phyloP scores from a whole-genome alignment of 2,329 filamentous ascomycete species.

The Colletotrichum spaethianum region DNA sequence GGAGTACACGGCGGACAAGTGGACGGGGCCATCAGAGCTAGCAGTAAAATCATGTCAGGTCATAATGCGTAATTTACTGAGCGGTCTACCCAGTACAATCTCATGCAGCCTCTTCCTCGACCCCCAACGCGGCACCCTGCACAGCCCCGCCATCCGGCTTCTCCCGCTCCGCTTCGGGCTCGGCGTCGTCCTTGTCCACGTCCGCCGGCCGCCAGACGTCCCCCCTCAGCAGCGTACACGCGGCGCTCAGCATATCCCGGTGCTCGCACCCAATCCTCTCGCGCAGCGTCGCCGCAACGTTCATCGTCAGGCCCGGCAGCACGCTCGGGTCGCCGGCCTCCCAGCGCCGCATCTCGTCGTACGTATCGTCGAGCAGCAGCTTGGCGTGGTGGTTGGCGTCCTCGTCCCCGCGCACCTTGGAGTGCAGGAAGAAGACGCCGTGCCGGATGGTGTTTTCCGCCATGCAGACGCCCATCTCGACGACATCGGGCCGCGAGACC shows the following conservation, averaged over 20 bases:
- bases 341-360: constrained; percentile 39
- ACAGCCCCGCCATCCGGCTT: constrained; percentile 9
- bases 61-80: constrained; percentile 26
- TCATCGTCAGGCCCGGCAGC: constrained; percentile 41
- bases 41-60: neutral
- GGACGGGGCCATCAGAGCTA: neutral
- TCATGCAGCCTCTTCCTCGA: neutral
- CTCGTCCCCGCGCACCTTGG: constrained; percentile 24
- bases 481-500: constrained; percentile 18
- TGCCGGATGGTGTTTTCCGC: constrained; percentile 40
- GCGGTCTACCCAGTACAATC: neutral
- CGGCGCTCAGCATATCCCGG: constrained; percentile 21
- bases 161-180: constrained; percentile 6
- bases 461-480: constrained; percentile 39
- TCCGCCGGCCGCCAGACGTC: constrained; percentile 25
- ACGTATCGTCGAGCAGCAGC: constrained; percentile 36
- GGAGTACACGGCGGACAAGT: neutral
- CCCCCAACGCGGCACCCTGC: neutral
- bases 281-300: constrained; percentile 16
- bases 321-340: constrained; percentile 35
- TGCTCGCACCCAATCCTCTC: constrained; percentile 30
- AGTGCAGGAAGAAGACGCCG: constrained; percentile 39
- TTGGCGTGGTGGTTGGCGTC: constrained; percentile 30
- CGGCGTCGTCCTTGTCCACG: neutral
- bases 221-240: constrained; percentile 30